phyloP scores from a whole-genome alignment of 371 early-diverging fungal genomes.

The Mortierella sp. region DNA sequence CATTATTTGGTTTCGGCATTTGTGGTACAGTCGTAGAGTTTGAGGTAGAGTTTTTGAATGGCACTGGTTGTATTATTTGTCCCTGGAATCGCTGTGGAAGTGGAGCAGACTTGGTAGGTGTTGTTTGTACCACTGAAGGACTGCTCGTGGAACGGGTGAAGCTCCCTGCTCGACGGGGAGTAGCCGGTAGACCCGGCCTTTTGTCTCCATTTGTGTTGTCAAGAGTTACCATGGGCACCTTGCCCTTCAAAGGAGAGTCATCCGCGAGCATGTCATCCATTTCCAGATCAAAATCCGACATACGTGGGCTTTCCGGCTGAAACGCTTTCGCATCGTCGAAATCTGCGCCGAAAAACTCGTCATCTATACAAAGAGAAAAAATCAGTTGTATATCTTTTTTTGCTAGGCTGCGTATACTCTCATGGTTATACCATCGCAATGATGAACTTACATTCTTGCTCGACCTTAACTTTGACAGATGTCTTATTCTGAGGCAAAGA shows the following conservation, averaged over 20 bases:
- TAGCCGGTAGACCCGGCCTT: background rate
- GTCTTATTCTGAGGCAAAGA: no score
- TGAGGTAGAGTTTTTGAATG: background rate
- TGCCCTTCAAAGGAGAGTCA: constrained; percentile 27
- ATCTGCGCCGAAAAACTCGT: constrained; percentile 36
- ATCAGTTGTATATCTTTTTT: no score
- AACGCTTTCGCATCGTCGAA: constrained; percentile 25
- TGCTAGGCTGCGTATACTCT: no score
- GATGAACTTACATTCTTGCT: background rate
- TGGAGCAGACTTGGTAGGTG: constrained; percentile 19
- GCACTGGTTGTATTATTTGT: background rate
- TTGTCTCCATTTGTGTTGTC: background rate
- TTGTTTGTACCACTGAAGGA: constrained; percentile 36
- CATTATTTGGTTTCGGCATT: background rate
- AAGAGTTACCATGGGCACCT: background rate
- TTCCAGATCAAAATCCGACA: constrained; percentile 37
- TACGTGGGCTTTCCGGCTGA: constrained; percentile 39
- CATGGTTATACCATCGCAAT: background rate
- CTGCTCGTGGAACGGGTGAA: constrained; percentile 28
- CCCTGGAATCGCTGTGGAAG: background rate
- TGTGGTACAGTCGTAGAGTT: background rate
- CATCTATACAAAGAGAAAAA: no score
- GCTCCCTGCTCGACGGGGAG: constrained; percentile 16
- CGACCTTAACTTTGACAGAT: background rate
- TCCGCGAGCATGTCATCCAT: constrained; percentile 28